phyloP scores from a whole-genome alignment of 129 eudicot genomes.

The Sambucus nigra region DNA sequence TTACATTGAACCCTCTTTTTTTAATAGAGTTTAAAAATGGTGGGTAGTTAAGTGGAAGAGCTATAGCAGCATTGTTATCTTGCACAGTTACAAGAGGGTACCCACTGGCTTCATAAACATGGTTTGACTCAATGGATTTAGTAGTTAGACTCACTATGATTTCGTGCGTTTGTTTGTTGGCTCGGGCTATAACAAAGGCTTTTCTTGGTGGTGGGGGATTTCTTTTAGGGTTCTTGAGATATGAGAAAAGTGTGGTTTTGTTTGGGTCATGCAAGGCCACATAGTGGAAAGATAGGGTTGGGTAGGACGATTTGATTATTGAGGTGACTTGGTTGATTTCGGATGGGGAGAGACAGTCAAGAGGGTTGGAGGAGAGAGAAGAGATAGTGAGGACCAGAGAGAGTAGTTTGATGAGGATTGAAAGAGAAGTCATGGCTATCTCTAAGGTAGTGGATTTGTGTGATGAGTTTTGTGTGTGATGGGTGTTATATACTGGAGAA shows the following conservation, averaged over 20 bases:
- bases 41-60: not conserved
- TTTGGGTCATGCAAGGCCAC: constrained; percentile 3
- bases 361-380: not conserved
- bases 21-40: constrained; percentile 4
- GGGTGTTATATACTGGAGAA: too few species aligned
- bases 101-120: not conserved
- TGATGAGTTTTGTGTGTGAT: too few species aligned
- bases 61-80: not conserved
- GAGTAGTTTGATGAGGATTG: not conserved
- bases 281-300: not conserved
- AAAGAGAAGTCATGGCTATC: not conserved
- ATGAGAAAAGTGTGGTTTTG: not conserved
- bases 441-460: too few species aligned
- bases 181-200: not conserved
- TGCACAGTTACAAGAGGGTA: not conserved
- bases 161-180: not conserved
- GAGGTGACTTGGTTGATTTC: not conserved
- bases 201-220: not conserved
- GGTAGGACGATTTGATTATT: not conserved
- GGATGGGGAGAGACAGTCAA: not conserved
- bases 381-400: not conserved
- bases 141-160: not conserved
- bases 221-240: not conserved
- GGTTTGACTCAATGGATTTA: not conserved
- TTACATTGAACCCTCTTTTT: not conserved